phyloP scores from a whole-genome alignment of 148 eudicot species.

The Cornus suecica region DNA sequence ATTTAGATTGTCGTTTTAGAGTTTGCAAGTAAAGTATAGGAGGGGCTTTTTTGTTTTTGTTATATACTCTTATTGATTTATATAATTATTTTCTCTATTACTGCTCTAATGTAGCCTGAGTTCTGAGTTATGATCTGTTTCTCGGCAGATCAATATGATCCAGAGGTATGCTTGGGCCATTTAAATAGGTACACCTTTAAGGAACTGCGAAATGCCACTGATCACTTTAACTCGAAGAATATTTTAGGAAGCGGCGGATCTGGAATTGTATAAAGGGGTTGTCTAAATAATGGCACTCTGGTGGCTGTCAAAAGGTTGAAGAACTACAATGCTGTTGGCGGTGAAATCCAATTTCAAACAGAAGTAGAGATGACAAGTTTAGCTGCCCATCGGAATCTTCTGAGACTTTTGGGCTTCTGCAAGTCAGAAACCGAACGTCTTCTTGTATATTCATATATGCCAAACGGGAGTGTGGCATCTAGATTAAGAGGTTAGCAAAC shows the following conservation, averaged over 20 bases:
- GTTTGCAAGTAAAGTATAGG: not conserved
- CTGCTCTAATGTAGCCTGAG: not conserved
- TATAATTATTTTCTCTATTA: not conserved
- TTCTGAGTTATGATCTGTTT: conserved; percentile 15
- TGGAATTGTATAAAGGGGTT: conserved; percentile 82
- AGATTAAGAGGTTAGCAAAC: conserved; percentile 66
- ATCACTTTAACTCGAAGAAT: conserved; percentile 72
- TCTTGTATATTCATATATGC: conserved; percentile 85
- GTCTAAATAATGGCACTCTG: conserved; percentile 61
- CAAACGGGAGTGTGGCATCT: conserved; percentile 91
- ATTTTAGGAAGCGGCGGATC: conserved; percentile 88
- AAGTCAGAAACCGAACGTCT: conserved; percentile 75
- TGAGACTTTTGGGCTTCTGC: conserved; percentile 83
- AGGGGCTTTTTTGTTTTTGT: not conserved
- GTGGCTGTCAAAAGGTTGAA: conserved; percentile 91
- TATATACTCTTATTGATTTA: not conserved
- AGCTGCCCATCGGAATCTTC: conserved; percentile 85
- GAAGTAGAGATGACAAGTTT: conserved; percentile 88
- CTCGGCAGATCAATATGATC: conserved; percentile 75
- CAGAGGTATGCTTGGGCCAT: conserved; percentile 85
- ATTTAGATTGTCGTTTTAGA: not conserved
- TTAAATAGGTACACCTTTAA: conserved; percentile 73
- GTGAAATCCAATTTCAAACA: conserved; percentile 86
- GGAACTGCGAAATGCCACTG: conserved; percentile 78
- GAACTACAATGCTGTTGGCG: conserved; percentile 61